Percentiles rank a stretch among this genome's conserved stretches.
Evolutionary conservation across 2,329 filamentous ascomycete genomes (phyloP).

Genomic region (Cadophora luteo-olivacea): DNA sequence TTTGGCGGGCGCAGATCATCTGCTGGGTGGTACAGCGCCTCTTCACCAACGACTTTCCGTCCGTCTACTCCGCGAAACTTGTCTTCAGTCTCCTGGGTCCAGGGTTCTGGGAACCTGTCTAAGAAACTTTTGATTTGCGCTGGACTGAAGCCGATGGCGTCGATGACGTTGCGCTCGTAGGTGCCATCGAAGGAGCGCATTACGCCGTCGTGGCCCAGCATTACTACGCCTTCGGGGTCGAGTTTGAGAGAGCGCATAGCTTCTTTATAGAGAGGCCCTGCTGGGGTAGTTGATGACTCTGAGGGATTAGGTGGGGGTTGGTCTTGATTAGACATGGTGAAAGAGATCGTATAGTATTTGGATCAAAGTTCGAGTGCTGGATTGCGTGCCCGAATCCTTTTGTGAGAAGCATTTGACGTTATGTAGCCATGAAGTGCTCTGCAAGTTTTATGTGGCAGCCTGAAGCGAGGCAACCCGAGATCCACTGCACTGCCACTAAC

Average conservation of each 20-base stretch:
- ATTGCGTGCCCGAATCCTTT: no score
- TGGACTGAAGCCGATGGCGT: conserved; percentile 19
- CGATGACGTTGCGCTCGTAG: conserved; percentile 19
- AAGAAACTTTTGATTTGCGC: conserved; percentile 16
- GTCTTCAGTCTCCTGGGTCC: conserved; percentile 19
- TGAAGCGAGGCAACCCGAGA: neutral
- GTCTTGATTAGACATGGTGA: neutral
- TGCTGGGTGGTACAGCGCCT: conserved; percentile 16
- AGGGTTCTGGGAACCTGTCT: neutral
- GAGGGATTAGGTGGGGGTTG: neutral
- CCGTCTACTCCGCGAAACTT: conserved; percentile 22
- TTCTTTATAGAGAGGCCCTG: neutral
- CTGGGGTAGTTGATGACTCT: neutral
- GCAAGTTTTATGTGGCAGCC: neutral
- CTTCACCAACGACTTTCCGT: conserved; percentile 15
- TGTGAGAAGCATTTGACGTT: no score
- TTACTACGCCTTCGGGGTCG: conserved; percentile 13
- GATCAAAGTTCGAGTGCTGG: no score
- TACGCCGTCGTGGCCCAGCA: conserved; percentile 18
- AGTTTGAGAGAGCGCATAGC: conserved; percentile 6
- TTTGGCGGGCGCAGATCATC: conserved; percentile 13
- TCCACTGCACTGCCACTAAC: neutral
- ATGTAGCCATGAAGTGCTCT: neutral
- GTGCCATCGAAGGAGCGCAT: conserved; percentile 21
- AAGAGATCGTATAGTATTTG: neutral